Percentiles rank a stretch among this genome's conserved stretches.
phyloP scores from a whole-genome alignment of 2,329 filamentous ascomycete species.

The Penicillium sp. region DNA sequence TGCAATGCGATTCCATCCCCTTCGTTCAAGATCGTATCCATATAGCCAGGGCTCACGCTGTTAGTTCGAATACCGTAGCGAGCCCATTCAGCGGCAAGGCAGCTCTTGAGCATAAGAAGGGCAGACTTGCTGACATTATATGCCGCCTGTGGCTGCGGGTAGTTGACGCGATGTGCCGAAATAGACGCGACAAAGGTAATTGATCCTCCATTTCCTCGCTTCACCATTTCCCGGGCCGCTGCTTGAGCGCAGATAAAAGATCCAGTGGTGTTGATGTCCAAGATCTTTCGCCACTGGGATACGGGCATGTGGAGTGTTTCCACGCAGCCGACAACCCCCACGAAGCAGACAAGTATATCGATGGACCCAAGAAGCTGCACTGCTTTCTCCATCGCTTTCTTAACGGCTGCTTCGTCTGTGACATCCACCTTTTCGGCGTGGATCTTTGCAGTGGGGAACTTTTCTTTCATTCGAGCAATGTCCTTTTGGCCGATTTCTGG shows the following conservation, averaged over 20 bases:
- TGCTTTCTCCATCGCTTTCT: constrained; percentile 19
- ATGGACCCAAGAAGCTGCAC: constrained; percentile 46
- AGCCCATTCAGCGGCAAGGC: constrained; percentile 69
- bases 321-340: constrained; percentile 62
- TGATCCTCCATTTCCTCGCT: constrained; percentile 44
- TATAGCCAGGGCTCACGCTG: constrained; percentile 67
- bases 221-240: constrained; percentile 42
- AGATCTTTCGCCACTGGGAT: constrained; percentile 57
- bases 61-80: constrained; percentile 67
- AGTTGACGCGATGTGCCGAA: constrained; percentile 65
- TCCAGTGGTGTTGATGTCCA: constrained; percentile 70
- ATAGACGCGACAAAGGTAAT: constrained; percentile 61
- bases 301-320: constrained; percentile 58
- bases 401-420: constrained; percentile 45
- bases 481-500: constrained; percentile 35
- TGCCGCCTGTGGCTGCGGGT: constrained; percentile 64
- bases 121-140: constrained; percentile 72
- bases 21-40: constrained; percentile 71
- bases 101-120: constrained; percentile 59
- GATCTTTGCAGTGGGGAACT: constrained; percentile 55
- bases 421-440: constrained; percentile 55
- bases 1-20: constrained; percentile 55
- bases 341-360: constrained; percentile 60
- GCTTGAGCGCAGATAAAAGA: constrained; percentile 67
- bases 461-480: constrained; percentile 46